These are phyloP conservation scores for Lipomyces chichibuensis DNA, from an alignment of 805 yeast genomes.

Conservation along the genomic window DNA sequence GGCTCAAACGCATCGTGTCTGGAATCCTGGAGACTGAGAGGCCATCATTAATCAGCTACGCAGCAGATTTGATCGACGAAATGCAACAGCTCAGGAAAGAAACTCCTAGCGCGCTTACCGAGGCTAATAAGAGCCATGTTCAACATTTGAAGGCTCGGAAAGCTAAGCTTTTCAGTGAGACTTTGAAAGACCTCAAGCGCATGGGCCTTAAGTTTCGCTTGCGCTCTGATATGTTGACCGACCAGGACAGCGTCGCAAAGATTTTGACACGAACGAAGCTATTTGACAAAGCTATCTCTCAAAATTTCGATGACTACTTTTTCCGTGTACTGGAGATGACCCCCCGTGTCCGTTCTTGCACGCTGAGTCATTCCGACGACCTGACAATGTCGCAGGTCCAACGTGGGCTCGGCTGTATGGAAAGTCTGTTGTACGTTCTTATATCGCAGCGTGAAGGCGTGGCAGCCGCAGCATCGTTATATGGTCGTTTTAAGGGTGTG, in stretches of 20 bases:
- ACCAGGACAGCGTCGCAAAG: slow-evolving; percentile 64
- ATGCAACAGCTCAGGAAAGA: slow-evolving; percentile 68
- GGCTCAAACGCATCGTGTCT: slow-evolving; percentile 56
- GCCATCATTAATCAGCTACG: slow-evolving; percentile 59
- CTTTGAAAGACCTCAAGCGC: slow-evolving; percentile 70
- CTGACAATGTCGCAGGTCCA: slow-evolving; percentile 74
- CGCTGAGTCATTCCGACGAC: slow-evolving; percentile 65
- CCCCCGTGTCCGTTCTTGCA: slow-evolving; percentile 74
- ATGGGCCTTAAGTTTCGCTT: slow-evolving; percentile 74
- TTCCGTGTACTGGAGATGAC: slow-evolving; percentile 74
- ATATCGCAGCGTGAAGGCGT: slow-evolving; percentile 43
- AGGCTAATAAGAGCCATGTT: slow-evolving; percentile 71
- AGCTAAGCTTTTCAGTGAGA: slow-evolving; percentile 72
- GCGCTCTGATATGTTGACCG: slow-evolving; percentile 64
- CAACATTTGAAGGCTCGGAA: slow-evolving; percentile 82
- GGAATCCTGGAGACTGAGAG: slow-evolving; percentile 45
- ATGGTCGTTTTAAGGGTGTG: neutral
- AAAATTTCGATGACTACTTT: slow-evolving; percentile 56
- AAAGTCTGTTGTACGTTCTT: slow-evolving; percentile 65
- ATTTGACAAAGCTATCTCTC: slow-evolving; percentile 48
- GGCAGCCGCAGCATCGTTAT: neutral
- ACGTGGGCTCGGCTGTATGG: slow-evolving; percentile 75
- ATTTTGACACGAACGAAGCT: slow-evolving; percentile 61
- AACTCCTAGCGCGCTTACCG: slow-evolving; percentile 72
- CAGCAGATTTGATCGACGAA: slow-evolving; percentile 57